phyloP scores from a whole-genome alignment of 176 grass and related monocot species.

The Cenchrus fungigraminus region DNA sequence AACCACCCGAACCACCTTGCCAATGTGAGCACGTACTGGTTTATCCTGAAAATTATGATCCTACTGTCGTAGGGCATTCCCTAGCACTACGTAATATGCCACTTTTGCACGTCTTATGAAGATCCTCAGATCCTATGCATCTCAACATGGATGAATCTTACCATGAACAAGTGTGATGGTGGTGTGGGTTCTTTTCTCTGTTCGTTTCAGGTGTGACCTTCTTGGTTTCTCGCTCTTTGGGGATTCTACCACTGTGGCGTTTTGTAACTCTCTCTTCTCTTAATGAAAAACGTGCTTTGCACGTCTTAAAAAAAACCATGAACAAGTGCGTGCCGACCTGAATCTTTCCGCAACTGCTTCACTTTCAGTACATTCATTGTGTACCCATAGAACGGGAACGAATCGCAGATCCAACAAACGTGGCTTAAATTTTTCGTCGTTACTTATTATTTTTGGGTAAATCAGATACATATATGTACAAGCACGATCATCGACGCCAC shows the following conservation, averaged over 20 bases:
- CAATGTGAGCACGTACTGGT: not conserved
- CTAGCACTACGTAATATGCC: not conserved
- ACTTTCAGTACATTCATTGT: not conserved
- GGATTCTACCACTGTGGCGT: too few species aligned
- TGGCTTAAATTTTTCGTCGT: not conserved
- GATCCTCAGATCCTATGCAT: not conserved
- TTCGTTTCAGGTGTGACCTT: too few species aligned
- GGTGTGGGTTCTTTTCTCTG: too few species aligned
- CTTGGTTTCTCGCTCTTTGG: too few species aligned
- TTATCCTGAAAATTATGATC: not conserved
- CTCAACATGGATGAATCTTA: not conserved
- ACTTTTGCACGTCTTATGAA: not conserved
- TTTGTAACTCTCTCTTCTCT: too few species aligned
- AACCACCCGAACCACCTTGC: slow-evolving; percentile 38
- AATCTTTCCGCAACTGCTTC: not conserved
- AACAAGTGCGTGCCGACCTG: not conserved
- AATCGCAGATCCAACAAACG: not conserved
- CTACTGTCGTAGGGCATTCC: not conserved
- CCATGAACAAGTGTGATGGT: too few species aligned
- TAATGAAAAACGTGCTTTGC: too few species aligned
- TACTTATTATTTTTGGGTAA: slow-evolving; percentile 15
- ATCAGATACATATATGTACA: slow-evolving; percentile 51
- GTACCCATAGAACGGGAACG: not conserved
- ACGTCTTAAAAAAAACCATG: too few species aligned
- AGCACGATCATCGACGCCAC: not conserved